Conservation (phyloP, 1,139 yeast genomes). For the Zygoascus sp. region DNA sequence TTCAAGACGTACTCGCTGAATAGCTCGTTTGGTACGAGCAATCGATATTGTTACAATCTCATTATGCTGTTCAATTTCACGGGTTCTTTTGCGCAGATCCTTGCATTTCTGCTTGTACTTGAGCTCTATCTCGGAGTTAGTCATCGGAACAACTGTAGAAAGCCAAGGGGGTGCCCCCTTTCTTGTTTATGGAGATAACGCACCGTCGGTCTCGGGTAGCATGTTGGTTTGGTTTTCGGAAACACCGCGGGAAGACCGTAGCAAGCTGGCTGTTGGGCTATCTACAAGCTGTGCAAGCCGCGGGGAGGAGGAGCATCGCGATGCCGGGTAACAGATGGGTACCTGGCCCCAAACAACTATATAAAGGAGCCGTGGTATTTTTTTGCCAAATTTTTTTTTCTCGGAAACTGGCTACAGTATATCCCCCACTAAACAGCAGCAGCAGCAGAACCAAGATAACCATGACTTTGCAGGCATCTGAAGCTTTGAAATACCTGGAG, state of each 20-base stretch:
- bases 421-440: conserved; percentile 10
- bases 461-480: conserved; percentile 36
- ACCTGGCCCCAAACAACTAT: background rate
- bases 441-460: background rate
- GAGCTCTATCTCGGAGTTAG: conserved; percentile 27
- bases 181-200: background rate
- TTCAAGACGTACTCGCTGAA: conserved; percentile 77
- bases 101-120: conserved; percentile 56
- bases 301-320: background rate
- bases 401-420: conserved; percentile 11
- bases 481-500: conserved; percentile 64
- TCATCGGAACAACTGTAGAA: background rate
- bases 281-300: too few relatives aligned
- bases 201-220: conserved; percentile 8
- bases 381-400: conserved; percentile 10
- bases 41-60: conserved; percentile 75
- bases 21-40: conserved; percentile 69
- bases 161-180: too few relatives aligned
- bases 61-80: conserved; percentile 73
- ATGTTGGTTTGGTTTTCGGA: background rate
- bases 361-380: background rate
- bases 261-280: background rate
- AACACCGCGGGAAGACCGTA: conserved; percentile 1
- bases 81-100: conserved; percentile 67
- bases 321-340: conserved; percentile 7